These are phyloP conservation scores for Exophiala xenobiotica DNA, from an alignment of 2,329 filamentous ascomycete species.

Conservation along the genomic window DNA sequence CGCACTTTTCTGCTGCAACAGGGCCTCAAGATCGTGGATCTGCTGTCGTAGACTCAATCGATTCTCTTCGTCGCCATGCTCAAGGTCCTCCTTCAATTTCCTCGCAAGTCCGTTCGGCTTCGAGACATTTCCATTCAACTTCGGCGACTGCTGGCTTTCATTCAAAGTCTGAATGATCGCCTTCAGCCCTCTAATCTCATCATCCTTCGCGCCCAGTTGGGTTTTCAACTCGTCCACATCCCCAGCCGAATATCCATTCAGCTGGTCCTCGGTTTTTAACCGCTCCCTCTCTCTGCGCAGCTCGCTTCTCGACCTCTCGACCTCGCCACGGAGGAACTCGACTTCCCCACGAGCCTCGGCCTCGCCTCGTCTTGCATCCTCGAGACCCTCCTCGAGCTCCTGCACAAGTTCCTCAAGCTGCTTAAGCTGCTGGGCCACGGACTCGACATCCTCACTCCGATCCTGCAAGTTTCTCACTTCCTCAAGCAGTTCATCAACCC, in stretches of 20 bases:
- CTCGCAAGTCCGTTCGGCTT: constrained; percentile 23
- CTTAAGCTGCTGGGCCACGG: constrained; percentile 86
- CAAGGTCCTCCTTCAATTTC: constrained; percentile 25
- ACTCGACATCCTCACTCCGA: constrained; percentile 79
- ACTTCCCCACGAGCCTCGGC: constrained; percentile 94
- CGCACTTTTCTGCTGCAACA: constrained; percentile 68
- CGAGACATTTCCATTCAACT: constrained; percentile 29
- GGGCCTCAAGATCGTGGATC: constrained; percentile 71
- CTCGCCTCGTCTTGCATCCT: constrained; percentile 90
- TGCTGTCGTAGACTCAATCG: constrained; percentile 72
- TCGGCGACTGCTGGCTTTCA: constrained; percentile 58
- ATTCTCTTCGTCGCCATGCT: constrained; percentile 57
- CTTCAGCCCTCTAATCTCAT: constrained; percentile 94
- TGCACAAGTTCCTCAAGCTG: constrained; percentile 94
- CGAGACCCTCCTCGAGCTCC: constrained; percentile 92
- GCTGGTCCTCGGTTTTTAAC: constrained; percentile 52
- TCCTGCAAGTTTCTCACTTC: constrained; percentile 82
- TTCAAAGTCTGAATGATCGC: constrained; percentile 97
- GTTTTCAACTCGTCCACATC: constrained; percentile 27
- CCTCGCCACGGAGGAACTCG: constrained; percentile 90
- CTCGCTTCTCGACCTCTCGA: constrained; percentile 86
- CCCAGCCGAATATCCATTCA: constrained; percentile 34
- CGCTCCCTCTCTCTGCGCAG: constrained; percentile 86
- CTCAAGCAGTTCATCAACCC: constrained; percentile 62
- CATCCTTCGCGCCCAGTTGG: constrained; percentile 81